These are phyloP conservation scores for Phaeomoniella chlamydospora DNA, from an alignment of 2,329 filamentous ascomycete genomes.

Conservation along the genomic window DNA sequence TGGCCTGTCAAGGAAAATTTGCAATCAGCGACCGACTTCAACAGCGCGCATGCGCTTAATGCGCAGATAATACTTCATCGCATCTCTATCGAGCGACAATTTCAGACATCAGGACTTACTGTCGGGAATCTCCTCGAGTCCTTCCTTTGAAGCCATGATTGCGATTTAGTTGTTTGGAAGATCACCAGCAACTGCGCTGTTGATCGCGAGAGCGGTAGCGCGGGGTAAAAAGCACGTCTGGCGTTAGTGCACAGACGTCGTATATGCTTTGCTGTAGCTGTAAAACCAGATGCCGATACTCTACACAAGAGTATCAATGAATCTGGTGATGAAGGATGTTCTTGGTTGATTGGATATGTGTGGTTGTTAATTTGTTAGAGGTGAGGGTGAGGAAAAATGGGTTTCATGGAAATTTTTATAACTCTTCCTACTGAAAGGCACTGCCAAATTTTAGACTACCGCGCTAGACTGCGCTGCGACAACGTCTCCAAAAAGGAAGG, in stretches of 20 bases:
- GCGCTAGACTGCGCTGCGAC: too few species aligned
- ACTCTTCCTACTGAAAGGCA: too few species aligned
- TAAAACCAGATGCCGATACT: slow-evolving; percentile 20
- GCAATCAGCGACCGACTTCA: neutral
- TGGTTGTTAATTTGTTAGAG: neutral
- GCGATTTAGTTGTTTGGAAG: slow-evolving; percentile 41
- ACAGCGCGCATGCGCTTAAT: neutral
- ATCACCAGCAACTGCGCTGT: slow-evolving; percentile 68
- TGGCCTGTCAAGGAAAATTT: slow-evolving; percentile 49
- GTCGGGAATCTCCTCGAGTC: slow-evolving; percentile 95
- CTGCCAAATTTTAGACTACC: neutral
- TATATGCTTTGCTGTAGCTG: neutral
- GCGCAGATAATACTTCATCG: too few species aligned
- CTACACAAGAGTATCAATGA: slow-evolving; percentile 10
- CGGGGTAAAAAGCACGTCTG: slow-evolving; percentile 11
- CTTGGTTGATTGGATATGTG: neutral
- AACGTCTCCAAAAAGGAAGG: too few species aligned
- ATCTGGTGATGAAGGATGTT: neutral
- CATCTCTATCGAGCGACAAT: too few species aligned
- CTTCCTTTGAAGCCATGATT: slow-evolving; percentile 93
- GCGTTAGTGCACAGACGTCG: slow-evolving; percentile 9
- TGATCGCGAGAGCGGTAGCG: slow-evolving; percentile 26
- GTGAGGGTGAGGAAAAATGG: slow-evolving; percentile 1
- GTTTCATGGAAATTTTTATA: neutral
- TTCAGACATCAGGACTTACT: slow-evolving; percentile 50